Conservation (phyloP, 495 filamentous ascomycete species). For the Neurospora sublineolata region DNA sequence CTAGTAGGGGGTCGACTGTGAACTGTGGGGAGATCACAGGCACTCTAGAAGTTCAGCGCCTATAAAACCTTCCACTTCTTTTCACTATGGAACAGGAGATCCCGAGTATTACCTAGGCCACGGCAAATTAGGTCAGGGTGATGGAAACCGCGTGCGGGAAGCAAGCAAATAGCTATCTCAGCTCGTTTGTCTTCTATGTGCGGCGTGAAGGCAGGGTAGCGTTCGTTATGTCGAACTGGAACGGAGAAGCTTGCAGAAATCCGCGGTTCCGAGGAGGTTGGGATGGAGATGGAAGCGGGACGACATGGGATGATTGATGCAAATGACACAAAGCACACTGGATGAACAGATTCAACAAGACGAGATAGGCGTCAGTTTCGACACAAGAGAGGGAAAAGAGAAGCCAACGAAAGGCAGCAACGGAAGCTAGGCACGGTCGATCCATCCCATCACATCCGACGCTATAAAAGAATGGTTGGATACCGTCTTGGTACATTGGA, state of each 20-base stretch:
- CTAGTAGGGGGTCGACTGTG: neutral
- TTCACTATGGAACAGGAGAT: neutral
- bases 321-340: neutral
- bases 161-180: neutral
- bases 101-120: neutral
- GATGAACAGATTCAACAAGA: neutral
- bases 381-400: neutral
- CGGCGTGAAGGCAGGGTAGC: neutral
- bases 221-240: neutral
- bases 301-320: neutral
- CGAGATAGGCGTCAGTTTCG: neutral
- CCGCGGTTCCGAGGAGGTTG: neutral
- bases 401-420: slow-evolving; percentile 8
- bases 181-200: neutral
- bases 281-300: neutral
- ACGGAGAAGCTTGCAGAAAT: neutral
- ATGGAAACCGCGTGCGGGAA: neutral
- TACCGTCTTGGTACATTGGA: slow-evolving; percentile 15
- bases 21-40: neutral
- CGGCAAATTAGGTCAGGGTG: neutral
- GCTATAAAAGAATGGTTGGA: neutral
- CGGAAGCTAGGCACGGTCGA: slow-evolving; percentile 1
- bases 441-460: neutral
- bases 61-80: neutral
- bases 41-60: neutral